Base-by-base conservation (phyloP, 352 stramenopile species). In the Globisporangium apiculatum region DNA sequence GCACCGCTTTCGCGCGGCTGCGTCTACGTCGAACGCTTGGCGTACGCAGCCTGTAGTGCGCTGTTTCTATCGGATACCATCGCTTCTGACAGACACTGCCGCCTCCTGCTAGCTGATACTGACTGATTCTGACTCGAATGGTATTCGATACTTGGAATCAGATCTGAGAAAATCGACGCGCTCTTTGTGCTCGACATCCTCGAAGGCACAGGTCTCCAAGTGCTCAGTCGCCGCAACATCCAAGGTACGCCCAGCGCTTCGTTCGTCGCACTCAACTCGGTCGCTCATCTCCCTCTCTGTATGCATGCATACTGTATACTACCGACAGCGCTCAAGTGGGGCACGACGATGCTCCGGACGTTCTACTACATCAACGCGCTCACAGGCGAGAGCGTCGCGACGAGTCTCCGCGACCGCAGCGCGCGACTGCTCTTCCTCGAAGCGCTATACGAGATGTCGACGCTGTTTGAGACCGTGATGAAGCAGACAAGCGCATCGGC, bases 351-450 rank as follows among this genome's bases (percentile, higher is more conserved):
- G 76, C 42, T 91, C 41, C 83, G 76, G 4, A 75, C 72, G 47
- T 90, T 94, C 49, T 92, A 94, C 60, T 88, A 87, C 51, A 67
- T 92, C 48, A 89, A 88, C 41, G 83, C 82, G 1, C 61, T 92
- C 47, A 87, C 80, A 2, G 77, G 71, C 17, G 59, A 69, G 18
- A 82, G 60, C 46, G 72, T 89, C 31, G 47, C 70, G 6, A 64
- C 77, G 0, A 75, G 77, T 53, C 68, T 94, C 12, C 71, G 76
- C 5, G 84, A 94, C 57, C 75, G 82, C 41, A 73, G 75, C 4
- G 71, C 72, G n/a, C 82, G 84, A 4, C 73, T 90, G 47, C 57
- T 92, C 17, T 92, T 86, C 51, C 67, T 83, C 4, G 68, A 94
- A 55, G 60, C 76, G 15, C 68, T 94, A 4, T 48, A 83, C 54